Evolutionary conservation across 2,329 filamentous ascomycete species (phyloP).

Genomic region (Fusarium guadeloupense): DNA sequence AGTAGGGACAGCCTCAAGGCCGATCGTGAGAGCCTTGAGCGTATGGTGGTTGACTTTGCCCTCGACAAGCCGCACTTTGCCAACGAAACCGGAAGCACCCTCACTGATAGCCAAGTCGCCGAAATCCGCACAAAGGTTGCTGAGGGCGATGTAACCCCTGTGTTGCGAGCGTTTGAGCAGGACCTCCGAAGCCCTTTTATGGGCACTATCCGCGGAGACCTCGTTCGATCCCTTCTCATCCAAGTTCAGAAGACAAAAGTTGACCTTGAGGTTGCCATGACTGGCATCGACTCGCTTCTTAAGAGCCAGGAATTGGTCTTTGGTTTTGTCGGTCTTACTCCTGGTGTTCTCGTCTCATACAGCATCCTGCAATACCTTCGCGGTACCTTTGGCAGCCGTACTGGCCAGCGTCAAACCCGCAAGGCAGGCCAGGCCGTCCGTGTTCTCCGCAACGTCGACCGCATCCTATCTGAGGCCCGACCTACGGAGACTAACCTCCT

Average conservation of each 20-base stretch:
- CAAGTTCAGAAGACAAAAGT: slow-evolving; percentile 99
- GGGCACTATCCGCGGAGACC: slow-evolving; percentile 84
- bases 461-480: slow-evolving; percentile 75
- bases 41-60: slow-evolving; percentile 98
- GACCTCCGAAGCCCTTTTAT: slow-evolving; percentile 84
- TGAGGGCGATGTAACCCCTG: slow-evolving; percentile 92
- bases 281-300: slow-evolving; percentile 91
- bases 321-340: slow-evolving; percentile 94
- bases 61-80: slow-evolving; percentile 77
- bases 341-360: slow-evolving; percentile 87
- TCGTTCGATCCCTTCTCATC: slow-evolving; percentile 89
- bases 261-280: slow-evolving; percentile 94
- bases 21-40: slow-evolving; percentile 89
- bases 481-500: slow-evolving; percentile 78
- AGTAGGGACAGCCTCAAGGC: slow-evolving; percentile 90
- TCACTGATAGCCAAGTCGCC: slow-evolving; percentile 75
- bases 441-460: slow-evolving; percentile 87
- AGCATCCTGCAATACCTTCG: slow-evolving; percentile 77
- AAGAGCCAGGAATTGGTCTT: slow-evolving; percentile 98
- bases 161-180: slow-evolving; percentile 89
- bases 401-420: slow-evolving; percentile 70
- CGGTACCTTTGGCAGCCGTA: slow-evolving; percentile 74
- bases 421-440: slow-evolving; percentile 77
- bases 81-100: slow-evolving; percentile 54
- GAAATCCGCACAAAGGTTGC: slow-evolving; percentile 82